Evolutionary conservation across 176 grass and related monocot genomes (phyloP).

Genomic region (Chloris gayana): DNA sequence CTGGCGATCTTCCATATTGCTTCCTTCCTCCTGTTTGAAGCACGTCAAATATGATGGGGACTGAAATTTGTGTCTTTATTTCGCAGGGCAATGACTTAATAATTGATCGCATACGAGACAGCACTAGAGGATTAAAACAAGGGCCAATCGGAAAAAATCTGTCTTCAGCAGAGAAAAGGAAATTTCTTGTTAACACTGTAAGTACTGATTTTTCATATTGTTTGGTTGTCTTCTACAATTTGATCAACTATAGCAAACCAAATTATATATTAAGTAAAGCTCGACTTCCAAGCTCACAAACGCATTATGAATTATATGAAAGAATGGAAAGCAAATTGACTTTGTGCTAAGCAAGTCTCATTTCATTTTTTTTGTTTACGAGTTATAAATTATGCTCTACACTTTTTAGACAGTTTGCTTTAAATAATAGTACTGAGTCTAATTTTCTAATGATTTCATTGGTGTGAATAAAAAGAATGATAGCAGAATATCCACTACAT

Average conservation of each 20-base stretch:
- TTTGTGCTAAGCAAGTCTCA: not conserved
- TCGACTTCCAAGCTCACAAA: not conserved
- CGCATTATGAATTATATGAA: not conserved
- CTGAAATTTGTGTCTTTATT: not conserved
- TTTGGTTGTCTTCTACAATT: not conserved
- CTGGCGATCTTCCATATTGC: not conserved
- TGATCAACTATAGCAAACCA: not conserved
- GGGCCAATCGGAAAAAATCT: constrained; percentile 56
- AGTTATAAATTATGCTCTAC: not conserved
- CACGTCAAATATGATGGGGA: no score
- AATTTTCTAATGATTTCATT: not conserved
- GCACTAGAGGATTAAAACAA: constrained; percentile 41
- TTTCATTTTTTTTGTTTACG: constrained; percentile 3
- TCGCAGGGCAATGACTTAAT: constrained; percentile 33
- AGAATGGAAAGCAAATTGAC: not conserved
- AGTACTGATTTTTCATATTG: constrained; percentile 6
- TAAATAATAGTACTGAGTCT: not conserved
- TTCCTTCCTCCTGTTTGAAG: not conserved
- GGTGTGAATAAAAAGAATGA: not conserved
- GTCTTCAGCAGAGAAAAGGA: constrained; percentile 66
- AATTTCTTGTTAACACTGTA: constrained; percentile 79
- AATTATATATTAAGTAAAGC: not conserved
- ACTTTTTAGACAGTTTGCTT: not conserved
- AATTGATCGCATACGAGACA: constrained; percentile 44
- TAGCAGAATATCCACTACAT: not conserved